These are phyloP conservation scores for Microbotryomycetes sp. DNA, from an alignment of 1,284 basidiomycete species.

Conservation along the genomic window DNA sequence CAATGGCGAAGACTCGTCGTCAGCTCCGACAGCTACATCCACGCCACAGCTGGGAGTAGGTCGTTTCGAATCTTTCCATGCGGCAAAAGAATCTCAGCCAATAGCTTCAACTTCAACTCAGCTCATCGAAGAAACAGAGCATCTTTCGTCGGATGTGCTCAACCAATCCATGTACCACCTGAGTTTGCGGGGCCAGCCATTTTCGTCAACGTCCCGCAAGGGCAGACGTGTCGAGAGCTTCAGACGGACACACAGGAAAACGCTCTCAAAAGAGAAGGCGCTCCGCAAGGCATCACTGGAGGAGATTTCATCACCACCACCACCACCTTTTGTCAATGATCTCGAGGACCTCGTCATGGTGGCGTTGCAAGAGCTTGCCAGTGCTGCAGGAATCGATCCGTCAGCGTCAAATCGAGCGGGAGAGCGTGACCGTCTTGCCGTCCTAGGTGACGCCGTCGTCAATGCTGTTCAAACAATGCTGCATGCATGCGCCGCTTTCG, in stretches of 20 bases:
- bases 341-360: slow-evolving; percentile 20
- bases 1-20: slow-evolving; percentile 10
- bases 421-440: slow-evolving; percentile 19
- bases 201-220: neutral
- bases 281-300: slow-evolving; percentile 10
- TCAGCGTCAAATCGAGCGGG: neutral
- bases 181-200: neutral
- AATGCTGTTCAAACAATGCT: slow-evolving; percentile 52
- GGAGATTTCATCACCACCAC: slow-evolving; percentile 15
- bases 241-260: neutral
- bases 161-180: neutral
- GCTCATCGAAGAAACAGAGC: neutral
- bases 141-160: neutral
- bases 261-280: neutral
- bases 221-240: neutral
- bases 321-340: slow-evolving; percentile 25
- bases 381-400: neutral
- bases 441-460: slow-evolving; percentile 49
- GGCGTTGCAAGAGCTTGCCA: slow-evolving; percentile 12
- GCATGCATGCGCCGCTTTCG: slow-evolving; percentile 35
- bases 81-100: neutral
- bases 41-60: neutral
- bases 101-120: neutral
- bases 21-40: neutral
- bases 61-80: neutral